Evolutionary conservation across 1,139 yeast species (phyloP), one percentile per base, ranked within the genome.

Genomic region (Hyphopichia fennica): DNA sequence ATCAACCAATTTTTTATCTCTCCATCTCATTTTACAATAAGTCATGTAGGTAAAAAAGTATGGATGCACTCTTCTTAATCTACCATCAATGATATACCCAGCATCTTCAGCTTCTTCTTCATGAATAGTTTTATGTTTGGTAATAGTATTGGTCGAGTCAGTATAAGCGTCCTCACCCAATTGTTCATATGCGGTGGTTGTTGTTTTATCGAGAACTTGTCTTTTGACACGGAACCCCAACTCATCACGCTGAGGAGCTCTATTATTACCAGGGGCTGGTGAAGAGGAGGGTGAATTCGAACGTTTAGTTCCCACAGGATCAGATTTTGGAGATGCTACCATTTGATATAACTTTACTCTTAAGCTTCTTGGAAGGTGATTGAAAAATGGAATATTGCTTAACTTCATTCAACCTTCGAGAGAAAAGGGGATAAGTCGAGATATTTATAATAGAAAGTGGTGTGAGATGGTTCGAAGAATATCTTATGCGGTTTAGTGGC

Each of bases 11-110:
- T 81, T 81, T 14, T 88, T 71, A 55, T 86, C 95, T 53, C 93
- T 75, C 99, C 99, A 95, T 53, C 99, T 74, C 58, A 79, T 68
- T 60, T 95, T 95, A 63, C 97, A 91, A 58, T 85, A 88, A 0
- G 99, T 93, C 61, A 88, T 71, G 58, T 93, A 91, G 0, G 96
- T 90, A 67, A 81, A 93, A 57, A 77, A 87, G 58, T 93, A 95
- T 0, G 99, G 98, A 1, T 82, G 75, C 1, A 93, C 88, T 47
- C 86, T 70, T 35, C 98, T 69, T 41, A 88, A 67, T 1, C 78
- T 67, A 0, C 87, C 88, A 14, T 80, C 83, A 3, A 83, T 65
- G 2, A 62, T 52, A 52, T 79, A 79, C 23, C 69, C 51, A 1
- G 81, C 79, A 8, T 80, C 82, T 47, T 77, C 79, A 1, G 76